A percentile compares a stretch with the other conserved stretches of the same genome.
Evolutionary conservation across 2,329 filamentous ascomycete species (phyloP).

Genomic region (Monosporascus sp.): DNA sequence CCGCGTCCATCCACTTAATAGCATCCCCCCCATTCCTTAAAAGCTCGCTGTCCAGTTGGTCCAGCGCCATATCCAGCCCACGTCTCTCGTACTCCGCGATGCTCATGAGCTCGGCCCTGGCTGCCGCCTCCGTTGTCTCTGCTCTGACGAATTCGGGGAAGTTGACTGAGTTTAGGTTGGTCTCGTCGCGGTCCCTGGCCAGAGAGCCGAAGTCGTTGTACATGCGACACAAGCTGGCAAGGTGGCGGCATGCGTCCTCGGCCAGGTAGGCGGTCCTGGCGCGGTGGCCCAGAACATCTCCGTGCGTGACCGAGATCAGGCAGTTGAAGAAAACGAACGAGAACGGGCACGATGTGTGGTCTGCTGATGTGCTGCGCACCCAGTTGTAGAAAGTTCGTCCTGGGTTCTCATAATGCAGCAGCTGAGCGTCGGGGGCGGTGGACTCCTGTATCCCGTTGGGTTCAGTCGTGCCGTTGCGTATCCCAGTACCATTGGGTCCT

Average conservation of each 20-base stretch:
- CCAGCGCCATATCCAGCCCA: neutral
- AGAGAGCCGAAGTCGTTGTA: neutral
- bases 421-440: too few relatives aligned
- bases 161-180: neutral
- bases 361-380: constrained; percentile 6
- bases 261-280: neutral
- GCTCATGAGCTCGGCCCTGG: neutral
- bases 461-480: too few relatives aligned
- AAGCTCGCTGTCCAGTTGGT: neutral
- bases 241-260: constrained; percentile 1
- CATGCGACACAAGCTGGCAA: constrained; percentile 5
- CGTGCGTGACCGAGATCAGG: neutral
- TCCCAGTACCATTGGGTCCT: too few relatives aligned
- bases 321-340: constrained; percentile 8
- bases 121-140: neutral
- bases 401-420: neutral
- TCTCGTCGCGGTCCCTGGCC: neutral
- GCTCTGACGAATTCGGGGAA: neutral
- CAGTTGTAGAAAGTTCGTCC: constrained; percentile 4
- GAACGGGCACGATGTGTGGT: constrained; percentile 9
- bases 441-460: too few relatives aligned
- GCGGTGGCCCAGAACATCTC: constrained; percentile 1
- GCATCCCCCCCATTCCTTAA: neutral
- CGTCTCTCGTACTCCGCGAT: neutral
- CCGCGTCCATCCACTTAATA: neutral